Evolutionary conservation across 768 basidiomycete species (phyloP), one percentile per base, ranked within the genome.

Genomic region (Cystobasidium onofrii): DNA sequence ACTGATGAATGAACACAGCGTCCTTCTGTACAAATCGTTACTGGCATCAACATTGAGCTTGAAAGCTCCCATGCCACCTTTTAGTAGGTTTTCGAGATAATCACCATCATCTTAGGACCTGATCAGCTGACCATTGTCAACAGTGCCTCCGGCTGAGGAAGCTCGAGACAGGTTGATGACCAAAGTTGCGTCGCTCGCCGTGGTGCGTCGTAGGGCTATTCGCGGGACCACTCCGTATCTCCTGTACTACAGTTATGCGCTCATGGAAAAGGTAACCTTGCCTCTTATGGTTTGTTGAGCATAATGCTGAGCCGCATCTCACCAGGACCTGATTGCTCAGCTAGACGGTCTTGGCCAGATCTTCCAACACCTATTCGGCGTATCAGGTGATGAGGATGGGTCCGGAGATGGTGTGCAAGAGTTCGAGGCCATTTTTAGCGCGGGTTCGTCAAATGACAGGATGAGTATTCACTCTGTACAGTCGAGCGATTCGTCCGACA

Each of bases 41-140:
- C 84, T 94, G 34, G 87, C 90, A 1, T 86, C 89, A 0, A 88
- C 89, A 0, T 90, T 94, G 80, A 84, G 87, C 20, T 83, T 91
- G 50, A 95, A 95, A 79, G 88, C 91, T 4, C 96, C 96, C 0
- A 83, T 99, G n/a, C 93, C 96, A 0, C 92, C 96, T 0, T 97
- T 93, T 80, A 86, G 65, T 67, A 67, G 18, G 65, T 31, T 3
- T 12, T 20, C 1, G 29, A 43, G 13, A 34, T 15, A 34, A 15
- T n/a, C n/a, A n/a, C n/a, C n/a, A 20, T 9, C 27, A 67, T 10
- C 4, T 46, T 13, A 46, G 18, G 29, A 60, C n/a, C n/a, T 27
- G 57, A 9, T 20, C 4, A 2, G 20, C 50, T 52, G 17, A 29
- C 31, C 25, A 20, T 20, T n/a, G 4, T 7, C 46, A 17, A 17